phyloP scores from a whole-genome alignment of 148 eudicot genomes.

The Rhododendron ferrugineum region DNA sequence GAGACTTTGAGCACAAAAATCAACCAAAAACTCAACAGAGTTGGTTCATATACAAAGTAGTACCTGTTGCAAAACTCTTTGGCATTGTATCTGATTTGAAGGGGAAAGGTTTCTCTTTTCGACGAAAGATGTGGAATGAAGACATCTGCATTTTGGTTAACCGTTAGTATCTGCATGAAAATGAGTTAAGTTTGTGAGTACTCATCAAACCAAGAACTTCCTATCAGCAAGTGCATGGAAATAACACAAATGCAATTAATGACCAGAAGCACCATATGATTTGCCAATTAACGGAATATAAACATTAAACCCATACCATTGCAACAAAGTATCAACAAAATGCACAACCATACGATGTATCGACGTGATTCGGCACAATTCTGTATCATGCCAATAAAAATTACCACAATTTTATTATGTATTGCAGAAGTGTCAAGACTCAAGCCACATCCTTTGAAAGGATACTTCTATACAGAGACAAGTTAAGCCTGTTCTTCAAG shows the following conservation, averaged over 20 bases:
- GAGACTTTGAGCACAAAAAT: not conserved
- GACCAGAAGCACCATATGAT: not conserved
- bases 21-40: not conserved
- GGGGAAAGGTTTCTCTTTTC: constrained; percentile 1
- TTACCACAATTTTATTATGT: not conserved
- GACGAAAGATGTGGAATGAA: not conserved
- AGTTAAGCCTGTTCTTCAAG: not conserved
- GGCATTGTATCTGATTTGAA: constrained; percentile 8
- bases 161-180: constrained; percentile 12
- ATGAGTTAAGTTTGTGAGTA: not conserved
- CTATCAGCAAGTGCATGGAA: not conserved
- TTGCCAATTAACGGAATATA: not conserved
- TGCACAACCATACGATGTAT: not conserved
- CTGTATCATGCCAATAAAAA: not conserved
- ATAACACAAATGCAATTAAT: not conserved
- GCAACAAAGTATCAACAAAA: not conserved
- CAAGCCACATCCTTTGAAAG: not conserved
- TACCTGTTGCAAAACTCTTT: not conserved
- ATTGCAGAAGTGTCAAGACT: not conserved
- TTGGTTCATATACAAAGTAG: not conserved
- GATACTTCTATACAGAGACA: not conserved
- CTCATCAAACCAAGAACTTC: not conserved
- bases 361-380: not conserved
- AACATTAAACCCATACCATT: not conserved
- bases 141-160: not conserved